Evolutionary conservation across 352 stramenopile genomes (phyloP).

Genomic region (Blastocystis sp.): DNA sequence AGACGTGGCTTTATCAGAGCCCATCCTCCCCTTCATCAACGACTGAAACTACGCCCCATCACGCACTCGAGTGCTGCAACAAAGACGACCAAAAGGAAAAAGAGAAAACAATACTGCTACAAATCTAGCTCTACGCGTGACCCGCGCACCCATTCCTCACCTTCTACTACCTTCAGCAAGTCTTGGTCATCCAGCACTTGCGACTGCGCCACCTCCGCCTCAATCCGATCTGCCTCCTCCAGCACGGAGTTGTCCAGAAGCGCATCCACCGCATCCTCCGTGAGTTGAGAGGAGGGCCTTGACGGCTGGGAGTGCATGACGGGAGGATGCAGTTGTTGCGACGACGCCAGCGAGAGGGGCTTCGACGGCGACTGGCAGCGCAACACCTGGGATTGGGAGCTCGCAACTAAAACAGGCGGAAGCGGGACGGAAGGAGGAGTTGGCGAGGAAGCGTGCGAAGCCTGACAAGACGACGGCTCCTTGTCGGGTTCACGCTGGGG

Average conservation of each 20-base stretch:
- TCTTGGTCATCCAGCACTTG: conserved; percentile 8
- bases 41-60: too few species aligned
- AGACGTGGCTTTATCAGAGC: background rate
- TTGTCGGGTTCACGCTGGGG: background rate
- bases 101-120: background rate
- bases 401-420: too few species aligned
- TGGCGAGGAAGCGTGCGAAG: too few species aligned
- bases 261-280: background rate
- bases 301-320: background rate
- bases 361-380: background rate
- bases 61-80: background rate
- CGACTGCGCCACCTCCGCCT: background rate
- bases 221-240: conserved; percentile 14
- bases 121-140: conserved; percentile 13
- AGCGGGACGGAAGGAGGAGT: background rate
- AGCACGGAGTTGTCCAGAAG: conserved; percentile 17
- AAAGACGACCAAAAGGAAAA: background rate
- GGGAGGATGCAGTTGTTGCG: background rate
- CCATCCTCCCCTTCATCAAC: too few species aligned
- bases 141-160: background rate
- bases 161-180: conserved; percentile 3
- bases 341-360: background rate
- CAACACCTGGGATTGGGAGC: background rate
- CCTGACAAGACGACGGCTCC: background rate
- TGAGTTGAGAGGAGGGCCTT: background rate